Evolutionary conservation across 371 early-diverging fungal genomes (phyloP), one percentile per base, ranked within the genome.

Genomic region (Lichtheimia ramosa): DNA sequence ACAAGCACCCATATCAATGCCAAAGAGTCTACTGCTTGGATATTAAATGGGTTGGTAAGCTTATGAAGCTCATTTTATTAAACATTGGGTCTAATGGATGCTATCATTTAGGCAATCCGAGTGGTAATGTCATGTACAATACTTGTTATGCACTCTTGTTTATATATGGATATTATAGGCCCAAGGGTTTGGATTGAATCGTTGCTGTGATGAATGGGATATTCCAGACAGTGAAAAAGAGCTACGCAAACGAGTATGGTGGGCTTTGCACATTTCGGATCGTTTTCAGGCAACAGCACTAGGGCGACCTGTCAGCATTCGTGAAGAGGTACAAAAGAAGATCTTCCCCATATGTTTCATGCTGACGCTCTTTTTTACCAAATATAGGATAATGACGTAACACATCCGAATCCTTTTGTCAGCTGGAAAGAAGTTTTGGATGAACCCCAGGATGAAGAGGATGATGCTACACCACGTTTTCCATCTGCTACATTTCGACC

Each of bases 171-270:
- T 34, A 27, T 5, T 27, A 16, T 39, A 64, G 68, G 80, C 80
- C 1, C 80, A 79, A 62, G 70, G 62, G 2, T 51, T 79, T n/a
- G 76, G 77, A 2, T 27, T 79, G 5, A 69, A 79, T 58, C 59
- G 75, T 12, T 58, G 67, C 52, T 75, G 76, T 54, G 76, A 75
- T 50, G 71, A 75, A 15, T 76, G 76, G 75, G 71, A 74, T 52
- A 75, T 79, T 7, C 71, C 80, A 3, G 71, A 77, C 24, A 63
- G 62, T 24, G 81, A 80, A 55, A 74, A 77, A 13, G 69, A 77
- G 46, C 70, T 73, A 5, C 60, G 81, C n/a, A 74, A 77, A 57
- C 60, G 81, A 13, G 63, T 77, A 27, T 80, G 77, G 75, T 80
- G 81, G 81, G 62, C 73, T 2, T 50, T 76, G 4, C 75, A 77